Evolutionary conservation across 2,329 filamentous ascomycete species (phyloP), one percentile per base, ranked within the genome.

Genomic region (Clarireedia monteithiana): DNA sequence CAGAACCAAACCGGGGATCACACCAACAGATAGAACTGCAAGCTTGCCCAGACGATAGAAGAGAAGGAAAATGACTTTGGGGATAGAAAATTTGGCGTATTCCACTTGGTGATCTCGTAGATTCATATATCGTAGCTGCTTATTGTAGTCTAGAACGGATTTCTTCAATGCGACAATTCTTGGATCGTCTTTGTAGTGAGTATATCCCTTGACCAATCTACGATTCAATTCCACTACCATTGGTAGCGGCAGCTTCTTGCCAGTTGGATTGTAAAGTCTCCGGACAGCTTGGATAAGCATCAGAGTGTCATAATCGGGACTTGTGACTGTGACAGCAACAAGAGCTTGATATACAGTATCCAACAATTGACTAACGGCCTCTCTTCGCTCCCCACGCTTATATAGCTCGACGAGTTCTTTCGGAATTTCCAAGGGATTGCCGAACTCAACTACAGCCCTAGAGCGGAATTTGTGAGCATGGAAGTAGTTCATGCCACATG

Each of bases 401-500:
- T 96, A 97, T 72, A 90, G 84, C 60, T 91, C 81, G 5, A 96
- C 89, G 36, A 96, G 75, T 66, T 95, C 88, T 20, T 77, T 76
- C 0, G 91, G 87, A 9, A 97, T 84, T 62, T 95, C 88, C 60
- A 97, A 85, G 0, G 94, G 91, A 26, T 83, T 85, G 7, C 94
- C 94, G 66, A 97, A 99, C 69, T 99, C 94, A 58, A 97, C 85
- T 4, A 99, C 92, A 38, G 92, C 94, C 69, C 94, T 83, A 61
- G 92, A 97, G 47, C 92, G 87, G 73, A 99, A 99, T 71, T 97
- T 99, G 78, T 99, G 92, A 0, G 92, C 89, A 72, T 97, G 92
- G 74, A 99, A 99, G 73, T 99, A 99, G 73, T 99, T 99, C 92
- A 99, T 96, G 65, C 92, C 92, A 51, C 94, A 91, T 3, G 94